Evolutionary conservation across 1,284 basidiomycete genomes (phyloP), one percentile per base, ranked within the genome.

Genomic region (Moniliella sp.): DNA sequence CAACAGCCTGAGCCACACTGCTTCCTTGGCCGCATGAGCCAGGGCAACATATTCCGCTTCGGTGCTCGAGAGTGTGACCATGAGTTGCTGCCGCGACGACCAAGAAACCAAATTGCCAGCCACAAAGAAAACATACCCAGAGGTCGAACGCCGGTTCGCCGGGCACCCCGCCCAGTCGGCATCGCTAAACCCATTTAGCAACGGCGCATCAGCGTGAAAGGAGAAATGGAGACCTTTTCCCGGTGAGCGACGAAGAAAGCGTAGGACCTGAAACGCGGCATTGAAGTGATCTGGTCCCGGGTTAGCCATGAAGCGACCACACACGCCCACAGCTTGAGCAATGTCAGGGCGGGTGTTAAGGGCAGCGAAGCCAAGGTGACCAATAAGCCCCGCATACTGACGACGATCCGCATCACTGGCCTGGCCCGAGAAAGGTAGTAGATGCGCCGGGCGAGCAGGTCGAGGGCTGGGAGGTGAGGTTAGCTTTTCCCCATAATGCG

Each of bases 241-340:
- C 4, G 40, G 28, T 0, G 67, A 79, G 56, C 76, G 62, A n/a
- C 62, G 57, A 1, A 70, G 56, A 40, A 70, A 70, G 0, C 53
- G 50, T 0, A 68, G 45, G 4, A 67, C 52, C 3, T 55, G 53
- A 10, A 64, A 61, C 0, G 61, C 61, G 0, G 63, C 62, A 1
- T 50, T 48, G 61, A 62, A 67, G 40, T 69, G 67, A 0, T 30
- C 36, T 4, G 23, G 33, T 5, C 53, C 51, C 30, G 61, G 61
- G 35, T 25, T 26, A 10, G 11, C 27, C 26, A 32, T 30, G 30
- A 31, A 67, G 35, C 59, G 58, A 1, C 50, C 45, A 0, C 69
- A 50, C 10, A 54, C 36, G 15, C 49, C 44, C 4, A 68, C 60
- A 1, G 66, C 55, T 35, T 53, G 65, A 0, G 62, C 30, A 17